Percentiles rank a stretch among this genome's conserved stretches.
phyloP scores from a whole-genome alignment of 257 asterid genomes.

The Craterostigma plantagineum region DNA sequence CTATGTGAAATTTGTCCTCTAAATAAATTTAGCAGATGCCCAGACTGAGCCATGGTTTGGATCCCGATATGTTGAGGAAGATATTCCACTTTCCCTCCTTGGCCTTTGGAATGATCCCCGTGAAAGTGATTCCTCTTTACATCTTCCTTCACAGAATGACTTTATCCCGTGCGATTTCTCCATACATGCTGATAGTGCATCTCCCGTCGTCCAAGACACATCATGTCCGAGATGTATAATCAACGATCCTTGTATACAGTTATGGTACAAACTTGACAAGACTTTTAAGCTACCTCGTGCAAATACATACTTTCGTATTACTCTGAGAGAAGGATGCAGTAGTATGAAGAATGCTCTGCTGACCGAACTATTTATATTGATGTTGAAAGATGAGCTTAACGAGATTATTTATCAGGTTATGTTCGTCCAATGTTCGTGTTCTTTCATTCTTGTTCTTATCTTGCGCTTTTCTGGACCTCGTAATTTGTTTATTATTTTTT shows the following conservation, averaged over 20 bases:
- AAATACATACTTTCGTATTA: constrained; percentile 78
- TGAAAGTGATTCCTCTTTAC: constrained; percentile 47
- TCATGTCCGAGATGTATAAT: constrained; percentile 59
- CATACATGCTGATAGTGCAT: constrained; percentile 33
- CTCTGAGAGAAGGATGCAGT: constrained; percentile 66
- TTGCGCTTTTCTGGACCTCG: neutral
- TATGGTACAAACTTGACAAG: constrained; percentile 89
- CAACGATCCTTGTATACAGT: constrained; percentile 59
- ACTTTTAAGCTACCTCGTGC: constrained; percentile 94
- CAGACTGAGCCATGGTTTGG: constrained; percentile 96
- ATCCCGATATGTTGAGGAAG: constrained; percentile 66
- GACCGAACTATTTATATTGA: constrained; percentile 69
- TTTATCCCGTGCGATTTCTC: constrained; percentile 86
- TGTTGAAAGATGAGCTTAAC: constrained; percentile 89
- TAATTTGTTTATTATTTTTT: neutral
- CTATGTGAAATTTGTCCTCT: no score
- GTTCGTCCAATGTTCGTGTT: constrained; percentile 10
- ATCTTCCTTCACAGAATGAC: constrained; percentile 64
- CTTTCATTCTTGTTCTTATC: neutral
- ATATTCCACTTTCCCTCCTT: constrained; percentile 57
- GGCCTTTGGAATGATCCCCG: constrained; percentile 71
- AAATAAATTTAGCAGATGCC: constrained; percentile 29
- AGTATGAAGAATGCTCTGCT: constrained; percentile 49
- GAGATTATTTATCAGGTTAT: constrained; percentile 90
- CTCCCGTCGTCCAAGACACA: constrained; percentile 22